These are phyloP conservation scores for Fraxinus floribunda DNA, from an alignment of 305 asterid genomes.

Conservation along the genomic window DNA sequence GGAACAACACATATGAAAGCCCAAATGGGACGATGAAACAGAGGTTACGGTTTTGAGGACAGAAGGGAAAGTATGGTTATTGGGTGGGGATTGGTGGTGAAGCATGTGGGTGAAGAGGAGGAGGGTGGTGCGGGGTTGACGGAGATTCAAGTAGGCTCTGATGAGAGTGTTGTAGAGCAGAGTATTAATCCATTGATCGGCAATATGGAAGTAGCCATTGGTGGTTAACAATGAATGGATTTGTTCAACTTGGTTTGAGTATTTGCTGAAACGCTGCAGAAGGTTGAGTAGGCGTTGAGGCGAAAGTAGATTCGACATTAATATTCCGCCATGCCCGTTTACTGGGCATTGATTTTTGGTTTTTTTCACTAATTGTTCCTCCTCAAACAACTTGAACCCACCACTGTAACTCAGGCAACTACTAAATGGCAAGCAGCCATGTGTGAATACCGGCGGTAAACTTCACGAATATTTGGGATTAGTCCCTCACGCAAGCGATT, in stretches of 20 bases:
- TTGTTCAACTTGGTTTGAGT: slow-evolving; percentile 43
- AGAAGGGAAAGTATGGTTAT: slow-evolving; percentile 78
- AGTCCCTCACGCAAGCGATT: too few species aligned
- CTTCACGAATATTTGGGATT: too few species aligned
- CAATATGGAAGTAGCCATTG: slow-evolving; percentile 49
- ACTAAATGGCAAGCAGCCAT: too few species aligned
- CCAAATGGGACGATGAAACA: slow-evolving; percentile 26
- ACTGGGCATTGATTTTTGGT: not conserved
- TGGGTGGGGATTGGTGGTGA: slow-evolving; percentile 61
- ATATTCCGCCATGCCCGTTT: not conserved
- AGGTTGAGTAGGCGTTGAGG: slow-evolving; percentile 49
- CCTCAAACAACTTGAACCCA: too few species aligned
- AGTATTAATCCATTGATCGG: slow-evolving; percentile 69
- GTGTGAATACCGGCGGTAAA: not conserved
- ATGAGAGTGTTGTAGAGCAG: slow-evolving; percentile 77
- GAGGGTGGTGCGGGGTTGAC: slow-evolving; percentile 43
- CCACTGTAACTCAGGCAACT: not conserved
- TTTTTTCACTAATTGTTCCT: not conserved
- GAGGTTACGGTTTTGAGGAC: slow-evolving; percentile 53
- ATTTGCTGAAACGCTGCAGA: slow-evolving; percentile 48
- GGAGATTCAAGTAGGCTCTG: slow-evolving; percentile 52
- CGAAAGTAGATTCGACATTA: slow-evolving; percentile 21
- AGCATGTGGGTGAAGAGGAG: slow-evolving; percentile 72
- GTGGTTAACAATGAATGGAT: slow-evolving; percentile 59
- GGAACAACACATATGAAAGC: slow-evolving; percentile 35